Percentiles rank a stretch among this genome's conserved stretches.
Conservation (phyloP, 2,329 filamentous ascomycete species). For the Cladosporium sp. region DNA sequence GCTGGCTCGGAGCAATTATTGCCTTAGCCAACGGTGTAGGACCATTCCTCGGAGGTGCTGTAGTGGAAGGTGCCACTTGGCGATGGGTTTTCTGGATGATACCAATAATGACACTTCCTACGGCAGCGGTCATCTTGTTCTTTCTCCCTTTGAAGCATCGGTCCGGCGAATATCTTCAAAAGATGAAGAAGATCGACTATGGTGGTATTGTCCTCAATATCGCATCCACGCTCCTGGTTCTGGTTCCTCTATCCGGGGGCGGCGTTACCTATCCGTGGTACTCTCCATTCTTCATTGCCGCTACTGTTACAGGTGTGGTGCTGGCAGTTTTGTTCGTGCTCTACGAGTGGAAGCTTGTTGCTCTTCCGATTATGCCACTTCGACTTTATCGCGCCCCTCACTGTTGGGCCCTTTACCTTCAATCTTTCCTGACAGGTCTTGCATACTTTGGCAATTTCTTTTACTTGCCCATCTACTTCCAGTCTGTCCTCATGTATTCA, state of each 20-base stretch:
- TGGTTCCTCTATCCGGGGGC: slow-evolving; percentile 3
- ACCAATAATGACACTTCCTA: slow-evolving; percentile 7
- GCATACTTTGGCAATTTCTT: slow-evolving; percentile 24
- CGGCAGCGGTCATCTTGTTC: slow-evolving; percentile 15
- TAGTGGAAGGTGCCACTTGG: slow-evolving; percentile 11
- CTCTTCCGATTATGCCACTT: slow-evolving; percentile 11
- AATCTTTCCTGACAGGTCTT: slow-evolving; percentile 5
- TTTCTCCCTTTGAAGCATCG: slow-evolving; percentile 20
- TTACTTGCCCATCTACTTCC: slow-evolving; percentile 40
- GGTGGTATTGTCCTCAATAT: slow-evolving; percentile 7
- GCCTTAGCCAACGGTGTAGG: slow-evolving; percentile 40
- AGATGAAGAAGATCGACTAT: slow-evolving; percentile 23
- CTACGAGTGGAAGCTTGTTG: slow-evolving; percentile 11
- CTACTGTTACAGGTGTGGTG: slow-evolving; percentile 11
- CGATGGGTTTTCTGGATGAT: slow-evolving; percentile 14
- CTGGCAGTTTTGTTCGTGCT: slow-evolving; percentile 8
- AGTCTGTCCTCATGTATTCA: slow-evolving; percentile 33
- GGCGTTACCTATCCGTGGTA: slow-evolving; percentile 12
- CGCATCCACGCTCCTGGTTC: slow-evolving; percentile 8
- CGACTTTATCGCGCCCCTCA: slow-evolving; percentile 7
- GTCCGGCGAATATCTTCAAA: slow-evolving; percentile 22
- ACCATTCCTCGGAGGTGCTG: slow-evolving; percentile 42
- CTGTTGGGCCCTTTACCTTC: slow-evolving; percentile 8
- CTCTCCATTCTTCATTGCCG: slow-evolving; percentile 6
- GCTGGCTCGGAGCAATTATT: slow-evolving; percentile 34